Evolutionary conservation across 2,329 filamentous ascomycete genomes (phyloP).

Genomic region (Colletotrichum sp.): DNA sequence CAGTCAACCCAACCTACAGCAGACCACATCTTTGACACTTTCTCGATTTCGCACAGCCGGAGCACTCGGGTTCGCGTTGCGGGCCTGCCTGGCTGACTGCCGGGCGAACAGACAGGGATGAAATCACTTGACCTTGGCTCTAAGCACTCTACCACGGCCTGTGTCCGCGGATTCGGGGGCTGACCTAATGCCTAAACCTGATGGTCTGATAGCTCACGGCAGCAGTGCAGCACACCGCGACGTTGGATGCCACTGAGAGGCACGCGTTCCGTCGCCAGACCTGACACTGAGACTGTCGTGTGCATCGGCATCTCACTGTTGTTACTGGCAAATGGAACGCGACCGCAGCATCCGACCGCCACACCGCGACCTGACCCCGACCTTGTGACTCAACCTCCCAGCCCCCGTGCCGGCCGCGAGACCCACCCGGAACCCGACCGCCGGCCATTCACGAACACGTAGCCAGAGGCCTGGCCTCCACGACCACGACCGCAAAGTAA

Average conservation of each 20-base stretch:
- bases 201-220: neutral
- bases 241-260: neutral
- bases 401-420: slow-evolving; percentile 10
- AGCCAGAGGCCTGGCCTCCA: neutral
- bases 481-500: neutral
- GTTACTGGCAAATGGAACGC: neutral
- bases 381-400: slow-evolving; percentile 13
- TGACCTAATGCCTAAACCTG: neutral
- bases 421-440: slow-evolving; percentile 11
- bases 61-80: slow-evolving; percentile 3
- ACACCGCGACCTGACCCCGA: neutral
- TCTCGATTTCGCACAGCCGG: slow-evolving; percentile 5
- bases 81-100: neutral
- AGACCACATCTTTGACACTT: neutral
- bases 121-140: neutral
- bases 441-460: slow-evolving; percentile 2
- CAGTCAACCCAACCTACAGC: neutral
- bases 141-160: neutral
- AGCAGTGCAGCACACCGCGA: neutral
- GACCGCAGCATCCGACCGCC: neutral
- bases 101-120: neutral
- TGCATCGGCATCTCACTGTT: neutral
- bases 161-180: neutral
- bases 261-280: neutral
- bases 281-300: neutral